phyloP scores from a whole-genome alignment of 352 stramenopile species.

The Lagenidium giganteum region DNA sequence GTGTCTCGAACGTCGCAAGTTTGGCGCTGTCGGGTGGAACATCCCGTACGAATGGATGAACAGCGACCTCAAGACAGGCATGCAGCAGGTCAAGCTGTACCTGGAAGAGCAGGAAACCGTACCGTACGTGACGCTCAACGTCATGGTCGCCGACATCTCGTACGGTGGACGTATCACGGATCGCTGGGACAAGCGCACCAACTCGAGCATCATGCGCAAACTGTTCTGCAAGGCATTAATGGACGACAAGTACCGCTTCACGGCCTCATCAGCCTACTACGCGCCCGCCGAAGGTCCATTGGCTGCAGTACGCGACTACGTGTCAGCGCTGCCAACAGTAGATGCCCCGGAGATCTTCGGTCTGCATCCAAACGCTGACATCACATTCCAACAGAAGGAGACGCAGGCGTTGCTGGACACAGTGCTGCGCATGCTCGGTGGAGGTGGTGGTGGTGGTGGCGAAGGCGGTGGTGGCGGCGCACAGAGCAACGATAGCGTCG shows the following conservation, averaged over 20 bases:
- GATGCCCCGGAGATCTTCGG: slow-evolving; percentile 91
- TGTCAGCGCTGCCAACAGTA: slow-evolving; percentile 71
- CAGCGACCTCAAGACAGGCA: slow-evolving; percentile 91
- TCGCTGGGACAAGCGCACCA: slow-evolving; percentile 92
- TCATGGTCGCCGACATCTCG: slow-evolving; percentile 94
- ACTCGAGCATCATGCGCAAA: slow-evolving; percentile 92
- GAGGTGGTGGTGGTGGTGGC: slow-evolving; percentile 39
- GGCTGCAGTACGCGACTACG: slow-evolving; percentile 70
- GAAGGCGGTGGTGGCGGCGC: slow-evolving; percentile 32
- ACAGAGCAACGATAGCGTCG: slow-evolving; percentile 65
- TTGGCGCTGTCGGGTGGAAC: slow-evolving; percentile 94
- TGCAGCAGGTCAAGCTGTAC: slow-evolving; percentile 91
- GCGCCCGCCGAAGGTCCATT: slow-evolving; percentile 65
- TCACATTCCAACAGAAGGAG: slow-evolving; percentile 93
- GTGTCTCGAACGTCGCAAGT: slow-evolving; percentile 92
- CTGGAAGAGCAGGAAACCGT: slow-evolving; percentile 91
- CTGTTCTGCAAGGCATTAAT: slow-evolving; percentile 87
- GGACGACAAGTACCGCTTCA: slow-evolving; percentile 86
- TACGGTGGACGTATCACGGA: slow-evolving; percentile 95
- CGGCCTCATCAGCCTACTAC: slow-evolving; percentile 68
- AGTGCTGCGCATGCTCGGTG: slow-evolving; percentile 64
- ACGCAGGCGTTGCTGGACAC: slow-evolving; percentile 70
- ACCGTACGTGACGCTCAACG: slow-evolving; percentile 93
- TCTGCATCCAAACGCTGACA: slow-evolving; percentile 92
- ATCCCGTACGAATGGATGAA: slow-evolving; percentile 98